phyloP scores from a whole-genome alignment of 2,329 filamentous ascomycete species.

The Nigrospora oryzae region DNA sequence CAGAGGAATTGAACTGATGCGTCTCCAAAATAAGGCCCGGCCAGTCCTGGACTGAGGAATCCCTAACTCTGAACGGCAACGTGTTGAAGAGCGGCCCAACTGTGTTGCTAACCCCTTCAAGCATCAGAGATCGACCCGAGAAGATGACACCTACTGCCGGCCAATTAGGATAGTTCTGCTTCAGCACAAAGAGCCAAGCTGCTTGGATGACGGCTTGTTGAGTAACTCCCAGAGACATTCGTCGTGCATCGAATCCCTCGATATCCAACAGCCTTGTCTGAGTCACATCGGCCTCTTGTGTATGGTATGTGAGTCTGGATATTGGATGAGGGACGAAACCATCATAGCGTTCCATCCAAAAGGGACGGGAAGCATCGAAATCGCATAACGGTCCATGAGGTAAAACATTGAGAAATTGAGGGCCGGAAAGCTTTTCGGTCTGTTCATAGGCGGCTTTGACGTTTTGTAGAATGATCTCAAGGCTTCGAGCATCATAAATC shows the following conservation, averaged over 20 bases:
- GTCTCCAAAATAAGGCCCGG: conserved; percentile 50
- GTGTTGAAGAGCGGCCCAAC: conserved; percentile 89
- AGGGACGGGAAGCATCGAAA: conserved; percentile 34
- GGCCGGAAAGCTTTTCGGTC: conserved; percentile 21
- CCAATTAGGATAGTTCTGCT: conserved; percentile 34
- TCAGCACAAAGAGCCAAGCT: conserved; percentile 59
- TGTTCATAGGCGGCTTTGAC: conserved; percentile 44
- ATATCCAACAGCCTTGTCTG: conserved; percentile 25
- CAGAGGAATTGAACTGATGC: conserved; percentile 61
- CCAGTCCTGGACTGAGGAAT: conserved; percentile 43
- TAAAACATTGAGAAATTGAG: conserved; percentile 58
- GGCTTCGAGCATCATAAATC: conserved; percentile 77
- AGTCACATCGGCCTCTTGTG: conserved; percentile 8
- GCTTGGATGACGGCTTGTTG: conserved; percentile 74
- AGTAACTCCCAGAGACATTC: conserved; percentile 59
- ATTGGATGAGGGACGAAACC: conserved; percentile 17
- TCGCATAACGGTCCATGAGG: conserved; percentile 58
- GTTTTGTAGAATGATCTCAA: conserved; percentile 56
- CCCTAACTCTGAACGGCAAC: conserved; percentile 56
- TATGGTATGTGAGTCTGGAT: conserved; percentile 8
- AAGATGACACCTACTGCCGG: conserved; percentile 65
- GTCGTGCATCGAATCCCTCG: conserved; percentile 37
- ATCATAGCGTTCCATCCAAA: conserved; percentile 58
- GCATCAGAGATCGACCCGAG: conserved; percentile 66
- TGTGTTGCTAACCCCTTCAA: conserved; percentile 55